Conservation (phyloP, 352 stramenopile species). For the Globisporangium carolinianum region DNA sequence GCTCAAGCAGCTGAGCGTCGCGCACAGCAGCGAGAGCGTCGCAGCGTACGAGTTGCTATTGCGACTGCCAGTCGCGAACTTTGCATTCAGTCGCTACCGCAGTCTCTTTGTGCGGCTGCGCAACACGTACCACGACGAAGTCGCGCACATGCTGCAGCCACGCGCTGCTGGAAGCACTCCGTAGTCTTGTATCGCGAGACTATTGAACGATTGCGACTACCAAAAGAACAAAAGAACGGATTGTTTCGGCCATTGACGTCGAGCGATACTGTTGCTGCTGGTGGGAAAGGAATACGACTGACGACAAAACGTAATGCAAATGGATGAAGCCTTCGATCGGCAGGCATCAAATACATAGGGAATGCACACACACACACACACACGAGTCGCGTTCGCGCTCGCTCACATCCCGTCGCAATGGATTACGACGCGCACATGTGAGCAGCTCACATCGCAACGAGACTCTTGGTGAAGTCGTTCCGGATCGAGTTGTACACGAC, state of each 20-base stretch:
- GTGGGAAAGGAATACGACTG: too few relatives aligned
- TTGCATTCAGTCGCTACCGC: conserved; percentile 34
- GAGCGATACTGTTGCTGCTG: too few relatives aligned
- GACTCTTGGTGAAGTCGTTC: conserved; percentile 11
- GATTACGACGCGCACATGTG: not conserved
- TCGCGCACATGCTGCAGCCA: conserved; percentile 15
- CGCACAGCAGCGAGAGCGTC: conserved; percentile 19
- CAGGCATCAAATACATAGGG: not conserved
- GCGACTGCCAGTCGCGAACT: conserved; percentile 33
- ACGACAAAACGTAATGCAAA: not conserved
- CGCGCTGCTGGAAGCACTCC: too few relatives aligned
- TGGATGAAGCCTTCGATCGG: not conserved
- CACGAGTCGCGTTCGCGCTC: not conserved
- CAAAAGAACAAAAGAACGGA: too few relatives aligned
- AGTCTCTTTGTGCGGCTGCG: conserved; percentile 35
- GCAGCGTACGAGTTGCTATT: conserved; percentile 28
- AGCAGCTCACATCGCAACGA: not conserved
- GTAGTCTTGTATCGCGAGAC: too few relatives aligned
- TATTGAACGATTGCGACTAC: too few relatives aligned
- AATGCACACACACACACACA: not conserved
- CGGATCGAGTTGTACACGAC: conserved; percentile 39
- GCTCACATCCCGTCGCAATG: not conserved
- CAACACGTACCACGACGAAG: conserved; percentile 42
- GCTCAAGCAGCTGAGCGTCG: conserved; percentile 24
- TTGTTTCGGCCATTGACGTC: too few relatives aligned